Base-by-base conservation (phyloP, 495 filamentous ascomycete genomes). In the Penicillium turbatum region DNA sequence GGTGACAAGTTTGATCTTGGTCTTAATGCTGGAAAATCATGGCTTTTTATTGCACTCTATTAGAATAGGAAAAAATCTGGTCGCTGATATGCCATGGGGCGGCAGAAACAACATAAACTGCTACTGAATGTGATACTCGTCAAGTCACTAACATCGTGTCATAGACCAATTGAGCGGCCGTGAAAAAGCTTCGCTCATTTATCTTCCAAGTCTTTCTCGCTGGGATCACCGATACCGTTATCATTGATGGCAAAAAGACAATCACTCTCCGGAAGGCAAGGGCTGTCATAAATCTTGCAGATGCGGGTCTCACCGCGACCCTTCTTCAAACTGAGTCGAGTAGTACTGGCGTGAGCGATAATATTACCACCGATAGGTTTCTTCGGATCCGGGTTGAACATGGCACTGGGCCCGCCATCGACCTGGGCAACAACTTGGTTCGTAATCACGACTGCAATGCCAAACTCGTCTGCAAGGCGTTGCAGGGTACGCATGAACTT, bases 311-410 rank as follows among this genome's bases (percentile, higher is more conserved):
- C 93, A 16, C 84, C 93, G 21, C 92, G 76, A 13, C 95, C 95
- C 69, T 98, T 98, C 76, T 95, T 96, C 62, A 98, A 69, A 58
- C 89, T 95, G 59, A 98, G 73, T 48, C 84, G 62, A 9, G 93
- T 98, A 6, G 93, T 98, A 60, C 88, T 93, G 34, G 93, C 90
- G 67, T 98, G 93, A 12, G 93, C 93, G 66, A 98, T 97, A 66
- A 98, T 97, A 68, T 98, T 97, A 56, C 93, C 93, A 48, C 93
- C 93, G 70, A 98, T 97, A 1, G 93, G 93, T 65, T 98, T 98
- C 81, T 98, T 98, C 6, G 93, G 93, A 64, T 98, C 93, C 0
- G 93, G 93, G 58, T 98, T 98, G 76, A 95, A 98, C 93, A 98
- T 98, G 26, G 93, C 81, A 57, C 85, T 90, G 11, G 91, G 90